Evolutionary conservation across 2,329 filamentous ascomycete genomes (phyloP), one percentile per base, ranked within the genome.

Genomic region (Colletotrichum cordylinicola): DNA sequence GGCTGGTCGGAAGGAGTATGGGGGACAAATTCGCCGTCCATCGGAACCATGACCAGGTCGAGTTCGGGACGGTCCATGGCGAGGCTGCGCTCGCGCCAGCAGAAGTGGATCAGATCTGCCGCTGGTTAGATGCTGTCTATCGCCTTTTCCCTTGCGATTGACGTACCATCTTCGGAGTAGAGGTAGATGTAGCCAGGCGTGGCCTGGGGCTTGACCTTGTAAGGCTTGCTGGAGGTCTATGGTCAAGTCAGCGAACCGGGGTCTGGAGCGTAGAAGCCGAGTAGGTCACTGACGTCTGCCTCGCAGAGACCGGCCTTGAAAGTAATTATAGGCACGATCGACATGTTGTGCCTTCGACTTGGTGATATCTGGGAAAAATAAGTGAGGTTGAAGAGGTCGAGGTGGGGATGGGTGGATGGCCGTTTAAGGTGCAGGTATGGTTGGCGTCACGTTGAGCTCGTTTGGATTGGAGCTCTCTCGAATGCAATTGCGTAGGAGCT

Each of bases 261-360:
- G 74, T 74, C 18, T 39, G 58, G 18, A 52, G n/a, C 18, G 55
- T n/a, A 33, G 70, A 67, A 52, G 67, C 15, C 58, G 81, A 72
- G 81, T 78, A 81, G 74, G 81, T 79, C 66, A 89, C 94, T 83
- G 87, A 98, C 96, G 84, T 96, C 93, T 77, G 96, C 84, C 69
- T 97, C 93, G 87, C 96, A 98, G 84, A 91, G 92, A 85, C 96
- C 96, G 78, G 96, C 96, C 90, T 98, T 98, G 91, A 98, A 98
- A 18, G 96, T 98, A 84, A 98, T 96, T 82, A 98, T 91, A 37
- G 96, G 96, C 79, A 90, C 85, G 85, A 95, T 93, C 78, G 96
- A 95, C 96, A 98, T 98, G 78, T 77, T 88, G 27, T 43, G 13
- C 15, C 35, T 78, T 79, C 72, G 24, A 68, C 39, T 52, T 24